Base-by-base conservation (phyloP, 2,329 filamentous ascomycete species). In the Fusarium haematococcum region DNA sequence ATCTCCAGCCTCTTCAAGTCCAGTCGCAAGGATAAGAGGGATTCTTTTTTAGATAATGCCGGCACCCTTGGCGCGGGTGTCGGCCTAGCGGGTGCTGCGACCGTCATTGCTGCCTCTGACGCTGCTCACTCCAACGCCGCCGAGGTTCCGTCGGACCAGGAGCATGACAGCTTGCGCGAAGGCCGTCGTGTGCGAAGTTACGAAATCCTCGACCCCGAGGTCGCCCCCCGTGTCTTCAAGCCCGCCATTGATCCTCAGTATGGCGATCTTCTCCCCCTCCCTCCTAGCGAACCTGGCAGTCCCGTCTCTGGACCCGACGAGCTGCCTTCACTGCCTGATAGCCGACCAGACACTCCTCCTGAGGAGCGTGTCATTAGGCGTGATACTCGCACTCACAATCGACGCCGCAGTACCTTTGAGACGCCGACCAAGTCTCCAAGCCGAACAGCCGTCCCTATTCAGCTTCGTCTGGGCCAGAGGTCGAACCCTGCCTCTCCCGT, bases 11-110 rank as follows among this genome's bases (percentile, higher is more conserved):
- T 88, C 70, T 84, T 87, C 80, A 87, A 85, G 70, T 82, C 83
- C 13, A 83, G 83, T 57, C 83, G 83, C 74, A 83, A 83, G 59
- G 83, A 84, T 66, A 80, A 80, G 71, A 84, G 85, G 81, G 82
- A 87, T 84, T 90, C 90, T 92, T 92, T 92, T 91, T 91, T 92
- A 92, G 91, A 84, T 92, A 90, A 89, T 87, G 89, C 91, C 90
- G 90, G 85, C 88, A 92, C 87, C 88, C 86, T 88, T 90, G 90
- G 90, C 90, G 89, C 88, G 86, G 90, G 90, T 92, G 90, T 85
- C 90, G 90, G 91, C 88, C 81, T 88, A 83, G 86, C 85, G 85
- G 86, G 86, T 83, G 86, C 84, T 80, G 86, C 83, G 73, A 83
- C 82, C 79, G 84, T 82, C 68, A 74, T 83, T 74, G 80, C 82